Evolutionary conservation across 2,329 filamentous ascomycete genomes (phyloP).

Genomic region (Colletotrichum sansevieriae): DNA sequence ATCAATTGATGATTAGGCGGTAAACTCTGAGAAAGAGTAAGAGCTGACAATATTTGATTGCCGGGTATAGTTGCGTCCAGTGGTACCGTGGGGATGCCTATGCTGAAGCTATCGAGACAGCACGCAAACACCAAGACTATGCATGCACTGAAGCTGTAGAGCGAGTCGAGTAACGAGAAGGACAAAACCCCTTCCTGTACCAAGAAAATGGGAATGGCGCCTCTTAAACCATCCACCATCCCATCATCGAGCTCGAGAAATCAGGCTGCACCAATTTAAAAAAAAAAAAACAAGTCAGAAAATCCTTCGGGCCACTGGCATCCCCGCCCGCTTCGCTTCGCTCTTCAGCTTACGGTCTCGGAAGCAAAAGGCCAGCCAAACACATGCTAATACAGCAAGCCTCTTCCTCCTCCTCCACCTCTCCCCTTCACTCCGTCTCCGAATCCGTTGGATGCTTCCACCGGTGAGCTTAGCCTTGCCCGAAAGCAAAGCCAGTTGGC

Average conservation of each 20-base stretch:
- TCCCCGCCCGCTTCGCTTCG: conserved; percentile 17
- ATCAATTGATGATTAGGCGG: conserved; percentile 3
- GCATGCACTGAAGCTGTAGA: neutral
- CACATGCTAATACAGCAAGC: conserved; percentile 11
- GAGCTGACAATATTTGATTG: too few species aligned
- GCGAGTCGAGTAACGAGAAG: neutral
- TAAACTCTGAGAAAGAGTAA: neutral
- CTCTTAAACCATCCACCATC: conserved; percentile 30
- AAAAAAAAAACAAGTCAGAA: conserved; percentile 8
- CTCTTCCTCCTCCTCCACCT: conserved; percentile 11
- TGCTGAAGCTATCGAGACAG: neutral
- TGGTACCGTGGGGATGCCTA: too few species aligned
- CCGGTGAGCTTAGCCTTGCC: conserved; percentile 26
- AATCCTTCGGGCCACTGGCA: conserved; percentile 27
- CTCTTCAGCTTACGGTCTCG: conserved; percentile 32
- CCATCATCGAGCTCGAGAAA: conserved; percentile 10
- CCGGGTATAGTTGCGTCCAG: too few species aligned
- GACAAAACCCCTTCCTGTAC: neutral
- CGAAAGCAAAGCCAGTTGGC: neutral
- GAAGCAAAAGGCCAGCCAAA: conserved; percentile 3
- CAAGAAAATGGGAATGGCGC: conserved; percentile 26
- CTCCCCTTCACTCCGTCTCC: conserved; percentile 5
- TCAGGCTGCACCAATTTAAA: conserved; percentile 14
- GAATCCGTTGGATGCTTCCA: conserved; percentile 2
- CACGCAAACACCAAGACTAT: conserved; percentile 31